These are phyloP conservation scores for Apiospora marii DNA, from an alignment of 2,329 filamentous ascomycete species.

Conservation along the genomic window DNA sequence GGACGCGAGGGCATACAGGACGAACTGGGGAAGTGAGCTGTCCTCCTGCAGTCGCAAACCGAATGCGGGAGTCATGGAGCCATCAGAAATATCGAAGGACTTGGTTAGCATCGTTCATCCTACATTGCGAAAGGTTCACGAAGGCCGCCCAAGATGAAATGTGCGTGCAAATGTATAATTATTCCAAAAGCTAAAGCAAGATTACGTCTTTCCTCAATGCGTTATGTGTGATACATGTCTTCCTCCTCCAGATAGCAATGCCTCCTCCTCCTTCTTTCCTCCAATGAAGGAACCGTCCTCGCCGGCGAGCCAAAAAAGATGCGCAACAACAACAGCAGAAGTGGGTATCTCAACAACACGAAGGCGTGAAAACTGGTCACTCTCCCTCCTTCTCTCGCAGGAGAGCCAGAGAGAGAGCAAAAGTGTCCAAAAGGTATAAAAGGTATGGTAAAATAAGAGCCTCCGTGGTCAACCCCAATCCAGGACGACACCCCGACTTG, in stretches of 20 bases:
- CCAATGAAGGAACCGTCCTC: slow-evolving; percentile 29
- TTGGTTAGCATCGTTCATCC: too few species aligned
- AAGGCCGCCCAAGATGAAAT: not conserved
- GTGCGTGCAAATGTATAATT: not conserved
- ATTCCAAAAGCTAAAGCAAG: slow-evolving; percentile 10
- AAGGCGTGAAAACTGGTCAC: slow-evolving; percentile 27
- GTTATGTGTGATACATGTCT: not conserved
- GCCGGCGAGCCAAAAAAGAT: slow-evolving; percentile 30
- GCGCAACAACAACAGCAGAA: slow-evolving; percentile 29
- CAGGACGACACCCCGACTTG: slow-evolving; percentile 33
- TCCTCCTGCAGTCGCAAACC: not conserved
- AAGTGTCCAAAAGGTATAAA: slow-evolving; percentile 17
- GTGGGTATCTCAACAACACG: slow-evolving; percentile 37
- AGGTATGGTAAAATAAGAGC: slow-evolving; percentile 30
- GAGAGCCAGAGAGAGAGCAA: not conserved
- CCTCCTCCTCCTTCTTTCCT: slow-evolving; percentile 5
- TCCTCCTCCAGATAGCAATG: not conserved
- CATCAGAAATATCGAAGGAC: not conserved
- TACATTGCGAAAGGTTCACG: not conserved
- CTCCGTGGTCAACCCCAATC: slow-evolving; percentile 31
- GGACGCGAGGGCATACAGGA: not conserved
- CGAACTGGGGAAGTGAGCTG: not conserved
- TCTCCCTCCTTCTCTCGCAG: not conserved
- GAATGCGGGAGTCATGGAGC: not conserved
- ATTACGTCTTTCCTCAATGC: not conserved